Base-by-base conservation (phyloP, 1,284 basidiomycete species). In the Malassezia dermatis region DNA sequence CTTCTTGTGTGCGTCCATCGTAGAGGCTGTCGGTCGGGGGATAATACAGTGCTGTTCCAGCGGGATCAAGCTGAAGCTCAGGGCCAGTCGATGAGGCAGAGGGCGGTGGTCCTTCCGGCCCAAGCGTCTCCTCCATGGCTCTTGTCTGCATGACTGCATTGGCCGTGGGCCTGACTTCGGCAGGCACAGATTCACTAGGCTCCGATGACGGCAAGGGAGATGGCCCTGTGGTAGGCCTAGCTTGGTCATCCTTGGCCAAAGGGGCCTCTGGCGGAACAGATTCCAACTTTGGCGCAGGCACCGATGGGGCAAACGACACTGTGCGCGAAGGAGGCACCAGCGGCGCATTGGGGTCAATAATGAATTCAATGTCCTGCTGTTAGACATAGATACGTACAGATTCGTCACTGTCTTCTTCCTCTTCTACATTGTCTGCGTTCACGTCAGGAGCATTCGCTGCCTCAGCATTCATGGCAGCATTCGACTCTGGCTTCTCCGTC, bases 371-470 rank as follows among this genome's bases (percentile, higher is more conserved):
- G 32, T 76, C 75, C 39, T 77, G 53, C 12, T 8, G 39, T 48
- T 6, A 49, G 46, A 19, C 6, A 7, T 7, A 23, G 26, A n/a
- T 17, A 49, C 53, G 19, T 17, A 55, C 53, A 11, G 55, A 57
- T 28, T 56, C 76, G 46, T 78, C 68, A 64, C 76, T 76, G 28
- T 78, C 76, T 15, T 70, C 69, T 45, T 77, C 76, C n/a, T 70
- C 69, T 13, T 77, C 78, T 7, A 2, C 23, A 1, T 35, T n/a
- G 2, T 10, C 3, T 10, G 41, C n/a, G 6, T 8, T 28, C 15
- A 4, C 24, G 6, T 24, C 24, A 28, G 41, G 39, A 24, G 39
- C 39, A 24, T 13, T 26, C 15, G 15, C 13, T 35, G 6, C 7
- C 17, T 2, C 8, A 1, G 15, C 12, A 17, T 8, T 8, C 19